Evolutionary conservation across 257 asterid genomes (phyloP).

Genomic region (Leptodermis oblonga): DNA sequence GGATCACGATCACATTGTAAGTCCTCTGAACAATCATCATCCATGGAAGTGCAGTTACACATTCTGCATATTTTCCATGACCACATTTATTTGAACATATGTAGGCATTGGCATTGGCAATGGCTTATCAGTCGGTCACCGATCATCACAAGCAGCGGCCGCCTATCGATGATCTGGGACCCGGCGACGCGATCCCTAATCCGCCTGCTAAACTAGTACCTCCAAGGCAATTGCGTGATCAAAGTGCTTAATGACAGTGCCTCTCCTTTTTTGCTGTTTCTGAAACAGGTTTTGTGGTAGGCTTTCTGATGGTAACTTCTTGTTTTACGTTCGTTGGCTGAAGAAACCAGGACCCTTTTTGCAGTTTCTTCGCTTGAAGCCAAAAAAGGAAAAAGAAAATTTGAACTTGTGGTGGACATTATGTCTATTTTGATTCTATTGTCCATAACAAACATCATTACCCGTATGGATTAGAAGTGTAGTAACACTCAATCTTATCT

Average conservation of each 20-base stretch:
- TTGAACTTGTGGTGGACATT: too few species aligned
- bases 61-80: background rate
- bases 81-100: too few species aligned
- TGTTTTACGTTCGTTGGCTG: background rate
- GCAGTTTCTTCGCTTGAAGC: too few species aligned
- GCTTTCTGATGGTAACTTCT: background rate
- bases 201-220: constrained; percentile 40
- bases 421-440: too few species aligned
- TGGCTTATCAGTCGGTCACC: constrained; percentile 77
- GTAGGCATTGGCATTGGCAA: constrained; percentile 88
- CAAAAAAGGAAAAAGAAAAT: background rate
- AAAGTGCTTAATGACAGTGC: background rate
- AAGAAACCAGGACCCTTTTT: background rate
- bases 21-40: constrained; percentile 18
- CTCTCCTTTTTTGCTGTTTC: background rate
- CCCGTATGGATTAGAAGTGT: too few species aligned
- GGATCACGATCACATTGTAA: constrained; percentile 77
- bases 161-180: constrained; percentile 70
- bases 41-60: background rate
- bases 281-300: background rate
- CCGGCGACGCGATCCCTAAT: constrained; percentile 45
- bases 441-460: too few species aligned
- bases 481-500: too few species aligned
- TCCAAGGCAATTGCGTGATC: constrained; percentile 34
- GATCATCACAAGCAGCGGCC: constrained; percentile 79